Evolutionary conservation across 75 land plant genomes (phyloP), one percentile per base, ranked within the genome.

Genomic region (Ceratopteris richardii): DNA sequence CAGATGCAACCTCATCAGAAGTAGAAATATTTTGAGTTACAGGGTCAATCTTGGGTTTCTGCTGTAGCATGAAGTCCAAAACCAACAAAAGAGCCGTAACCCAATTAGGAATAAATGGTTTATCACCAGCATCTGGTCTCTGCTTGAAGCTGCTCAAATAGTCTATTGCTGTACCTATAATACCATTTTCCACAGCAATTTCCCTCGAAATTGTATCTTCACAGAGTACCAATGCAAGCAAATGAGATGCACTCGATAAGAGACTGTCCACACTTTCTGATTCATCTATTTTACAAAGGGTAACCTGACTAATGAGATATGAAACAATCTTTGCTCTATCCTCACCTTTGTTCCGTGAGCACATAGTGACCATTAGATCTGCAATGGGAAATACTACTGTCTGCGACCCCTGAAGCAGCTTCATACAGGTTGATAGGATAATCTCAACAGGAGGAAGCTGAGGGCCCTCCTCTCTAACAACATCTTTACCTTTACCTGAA

Each of bases 281-380:
- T 41, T 63, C 76, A 13, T 82, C 95, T 47, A 63, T 58, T 18
- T 75, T 64, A 44, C 74, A 83, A 40, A 70, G 82, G 57, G 79
- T 86, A 29, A 94, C 66, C 37, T 83, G 81, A 71, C 80, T 79
- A 46, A 90, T 58, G 31, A 95, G 76, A 68, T 67, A 84, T 18
- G 73, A 46, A 29, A 72, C 62, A 33, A 95, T 84, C 56, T 48
- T 80, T 11, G 70, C 54, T 5, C 99, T 87, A 56, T 90, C 83
- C 61, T 86, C 77, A 1, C 99, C 88, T 55, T 86, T 84, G 67
- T 79, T 86, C 10, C 82, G 74, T 54, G 70, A 72, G 62, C 85
- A 83, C 53, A 95, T 72, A 1, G 92, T 86, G 23, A 95, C 88
- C 68, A 95, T 67, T 63, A 95, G 69, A 65, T 95, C 92, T 20